Evolutionary conservation across 1,284 basidiomycete species (phyloP).

Genomic region (Mycosarcoma mackinlayi): DNA sequence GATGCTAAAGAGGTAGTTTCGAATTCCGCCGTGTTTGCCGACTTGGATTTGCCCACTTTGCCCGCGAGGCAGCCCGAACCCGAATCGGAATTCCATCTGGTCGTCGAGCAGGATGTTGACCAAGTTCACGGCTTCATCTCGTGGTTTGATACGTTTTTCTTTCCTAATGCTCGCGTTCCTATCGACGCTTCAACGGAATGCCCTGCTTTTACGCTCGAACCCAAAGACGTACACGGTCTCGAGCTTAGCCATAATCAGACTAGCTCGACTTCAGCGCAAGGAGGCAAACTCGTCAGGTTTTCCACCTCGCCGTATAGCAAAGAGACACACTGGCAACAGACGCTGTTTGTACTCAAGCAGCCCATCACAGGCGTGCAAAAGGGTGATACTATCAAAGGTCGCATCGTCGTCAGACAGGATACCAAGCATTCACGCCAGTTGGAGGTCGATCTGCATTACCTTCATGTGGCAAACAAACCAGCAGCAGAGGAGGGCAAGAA

Average conservation of each 20-base stretch:
- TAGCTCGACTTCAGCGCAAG: neutral
- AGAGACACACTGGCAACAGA: constrained; percentile 99
- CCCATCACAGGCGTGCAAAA: constrained; percentile 77
- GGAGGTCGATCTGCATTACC: constrained; percentile 90
- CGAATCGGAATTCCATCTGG: constrained; percentile 43
- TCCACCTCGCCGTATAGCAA: constrained; percentile 88
- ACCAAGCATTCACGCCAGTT: constrained; percentile 85
- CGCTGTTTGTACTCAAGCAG: constrained; percentile 84
- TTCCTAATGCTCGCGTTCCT: constrained; percentile 22
- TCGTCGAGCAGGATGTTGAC: constrained; percentile 5
- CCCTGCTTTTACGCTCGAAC: constrained; percentile 19
- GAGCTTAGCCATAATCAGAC: constrained; percentile 81
- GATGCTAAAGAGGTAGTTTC: constrained; percentile 49
- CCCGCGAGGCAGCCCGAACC: constrained; percentile 67
- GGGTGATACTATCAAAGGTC: constrained; percentile 82
- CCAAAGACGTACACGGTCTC: constrained; percentile 74
- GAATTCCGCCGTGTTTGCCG: constrained; percentile 50
- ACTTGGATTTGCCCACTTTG: constrained; percentile 57
- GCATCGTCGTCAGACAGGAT: constrained; percentile 85
- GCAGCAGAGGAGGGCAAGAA: constrained; percentile 5
- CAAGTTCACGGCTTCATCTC: constrained; percentile 59
- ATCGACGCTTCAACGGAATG: constrained; percentile 21
- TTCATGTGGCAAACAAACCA: constrained; percentile 2
- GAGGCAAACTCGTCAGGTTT: constrained; percentile 79
- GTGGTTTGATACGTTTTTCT: constrained; percentile 69